Percentiles rank a stretch among this genome's conserved stretches.
These are phyloP conservation scores for Penicillium aurantiogriseum DNA, from an alignment of 2,329 filamentous ascomycete species.

Conservation along the genomic window DNA sequence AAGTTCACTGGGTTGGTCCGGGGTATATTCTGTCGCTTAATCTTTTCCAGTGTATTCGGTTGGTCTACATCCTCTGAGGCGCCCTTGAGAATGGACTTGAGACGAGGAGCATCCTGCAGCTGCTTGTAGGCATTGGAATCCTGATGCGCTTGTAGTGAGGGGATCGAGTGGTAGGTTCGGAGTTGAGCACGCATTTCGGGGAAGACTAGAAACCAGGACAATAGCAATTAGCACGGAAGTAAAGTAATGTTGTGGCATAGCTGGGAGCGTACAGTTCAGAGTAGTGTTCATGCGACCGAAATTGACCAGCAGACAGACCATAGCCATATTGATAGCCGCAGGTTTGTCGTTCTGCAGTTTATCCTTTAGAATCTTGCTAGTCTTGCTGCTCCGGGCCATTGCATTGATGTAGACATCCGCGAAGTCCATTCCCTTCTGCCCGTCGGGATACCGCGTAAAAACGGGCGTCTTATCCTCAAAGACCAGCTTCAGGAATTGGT, in stretches of 20 bases:
- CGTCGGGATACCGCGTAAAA: conserved; percentile 91
- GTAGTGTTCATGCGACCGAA: conserved; percentile 99
- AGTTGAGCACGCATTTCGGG: conserved; percentile 98
- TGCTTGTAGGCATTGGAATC: conserved; percentile 97
- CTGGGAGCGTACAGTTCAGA: conserved; percentile 72
- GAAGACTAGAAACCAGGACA: conserved; percentile 65
- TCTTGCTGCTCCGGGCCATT: conserved; percentile 98
- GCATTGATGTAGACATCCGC: conserved; percentile 97
- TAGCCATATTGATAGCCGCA: conserved; percentile 96
- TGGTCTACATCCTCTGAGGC: conserved; percentile 89
- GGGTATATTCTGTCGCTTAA: conserved; percentile 67
- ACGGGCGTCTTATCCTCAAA: conserved; percentile 63
- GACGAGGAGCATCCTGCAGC: conserved; percentile 87
- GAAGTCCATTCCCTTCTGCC: conserved; percentile 71
- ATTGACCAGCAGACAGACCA: conserved; percentile 97
- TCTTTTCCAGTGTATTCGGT: conserved; percentile 77
- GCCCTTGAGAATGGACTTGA: conserved; percentile 97
- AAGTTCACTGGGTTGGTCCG: conserved; percentile 96
- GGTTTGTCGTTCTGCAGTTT: conserved; percentile 90
- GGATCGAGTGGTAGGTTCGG: conserved; percentile 96
- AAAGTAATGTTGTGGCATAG: neutral
- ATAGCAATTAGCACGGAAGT: conserved; percentile 4
- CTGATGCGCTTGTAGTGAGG: conserved; percentile 89
- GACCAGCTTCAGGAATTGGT: conserved; percentile 61
- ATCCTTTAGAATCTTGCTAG: conserved; percentile 95